Conservation (phyloP, 163 green algal genomes). For the Chlamydomonas reinhardtii region DNA sequence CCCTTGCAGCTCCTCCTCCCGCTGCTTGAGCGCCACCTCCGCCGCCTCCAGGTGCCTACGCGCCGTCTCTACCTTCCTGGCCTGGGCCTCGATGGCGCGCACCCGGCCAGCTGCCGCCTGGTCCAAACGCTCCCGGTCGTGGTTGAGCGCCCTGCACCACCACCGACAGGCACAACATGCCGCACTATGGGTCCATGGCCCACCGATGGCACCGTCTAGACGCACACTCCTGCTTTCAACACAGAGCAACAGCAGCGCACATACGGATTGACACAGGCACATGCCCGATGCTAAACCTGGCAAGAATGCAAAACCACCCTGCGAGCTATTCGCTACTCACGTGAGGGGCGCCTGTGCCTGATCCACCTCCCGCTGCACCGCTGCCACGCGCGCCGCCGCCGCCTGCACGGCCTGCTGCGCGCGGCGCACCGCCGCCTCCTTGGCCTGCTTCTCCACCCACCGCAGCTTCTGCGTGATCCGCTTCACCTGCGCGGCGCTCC, state of each 20-base stretch:
- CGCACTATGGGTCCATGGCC: too few species aligned
- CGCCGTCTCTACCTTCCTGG: not conserved
- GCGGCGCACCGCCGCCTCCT: not conserved
- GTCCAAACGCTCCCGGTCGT: too few species aligned
- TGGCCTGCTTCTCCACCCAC: not conserved
- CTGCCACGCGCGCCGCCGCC: not conserved
- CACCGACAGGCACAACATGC: too few species aligned
- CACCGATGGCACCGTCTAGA: too few species aligned
- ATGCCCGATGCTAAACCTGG: too few species aligned
- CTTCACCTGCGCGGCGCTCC: conserved; percentile 2
- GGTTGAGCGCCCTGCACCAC: too few species aligned
- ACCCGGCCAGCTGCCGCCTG: too few species aligned
- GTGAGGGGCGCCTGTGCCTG: conserved; percentile 1
- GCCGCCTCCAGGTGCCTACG: not conserved
- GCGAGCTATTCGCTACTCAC: not conserved
- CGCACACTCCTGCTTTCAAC: too few species aligned
- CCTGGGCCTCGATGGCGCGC: too few species aligned
- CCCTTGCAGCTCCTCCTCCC: conserved; percentile 8
- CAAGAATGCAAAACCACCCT: too few species aligned
- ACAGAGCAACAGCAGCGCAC: too few species aligned
- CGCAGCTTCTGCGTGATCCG: not conserved
- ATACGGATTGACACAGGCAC: too few species aligned
- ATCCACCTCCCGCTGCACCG: not conserved
- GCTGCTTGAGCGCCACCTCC: not conserved
- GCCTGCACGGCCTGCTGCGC: not conserved